Evolutionary conservation across 768 basidiomycete species (phyloP).

Genomic region (Jaapia argillacea): DNA sequence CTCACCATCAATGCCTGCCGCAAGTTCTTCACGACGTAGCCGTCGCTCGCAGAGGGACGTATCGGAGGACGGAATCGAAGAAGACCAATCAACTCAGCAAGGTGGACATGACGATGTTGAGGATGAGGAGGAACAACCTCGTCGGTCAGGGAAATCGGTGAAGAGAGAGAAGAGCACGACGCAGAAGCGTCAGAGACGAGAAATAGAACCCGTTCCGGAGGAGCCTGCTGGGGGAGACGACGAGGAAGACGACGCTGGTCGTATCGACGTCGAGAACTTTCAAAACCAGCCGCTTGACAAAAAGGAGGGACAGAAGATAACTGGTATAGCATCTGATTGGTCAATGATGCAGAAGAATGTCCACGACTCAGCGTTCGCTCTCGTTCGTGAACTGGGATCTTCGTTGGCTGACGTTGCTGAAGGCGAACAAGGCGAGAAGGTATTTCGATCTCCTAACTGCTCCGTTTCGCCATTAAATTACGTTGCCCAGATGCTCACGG

Average conservation of each 20-base stretch:
- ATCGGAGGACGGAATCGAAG: constrained; percentile 51
- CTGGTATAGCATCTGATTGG: constrained; percentile 59
- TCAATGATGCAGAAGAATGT: constrained; percentile 38
- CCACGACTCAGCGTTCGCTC: constrained; percentile 29
- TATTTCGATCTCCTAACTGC: constrained; percentile 16
- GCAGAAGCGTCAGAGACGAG: too few species aligned
- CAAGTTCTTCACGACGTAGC: constrained; percentile 27
- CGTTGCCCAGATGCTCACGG: constrained; percentile 34
- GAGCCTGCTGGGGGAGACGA: constrained; percentile 23
- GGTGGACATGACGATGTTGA: constrained; percentile 34
- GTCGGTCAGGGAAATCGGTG: constrained; percentile 19
- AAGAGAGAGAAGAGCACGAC: constrained; percentile 20
- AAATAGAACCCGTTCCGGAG: constrained; percentile 16
- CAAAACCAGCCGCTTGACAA: constrained; percentile 55
- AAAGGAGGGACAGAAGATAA: constrained; percentile 39
- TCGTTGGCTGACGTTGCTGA: constrained; percentile 56
- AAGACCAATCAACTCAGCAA: constrained; percentile 29
- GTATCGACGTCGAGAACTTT: constrained; percentile 54
- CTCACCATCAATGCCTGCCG: constrained; percentile 28
- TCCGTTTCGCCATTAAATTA: background rate
- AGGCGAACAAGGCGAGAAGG: constrained; percentile 40
- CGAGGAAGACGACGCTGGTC: constrained; percentile 18
- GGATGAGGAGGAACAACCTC: constrained; percentile 23
- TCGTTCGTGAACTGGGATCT: constrained; percentile 42
- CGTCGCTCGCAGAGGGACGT: constrained; percentile 31